A percentile compares a stretch with the other conserved stretches of the same genome.
Conservation (phyloP, 805 yeast genomes). For the Candida parachauliodes region DNA sequence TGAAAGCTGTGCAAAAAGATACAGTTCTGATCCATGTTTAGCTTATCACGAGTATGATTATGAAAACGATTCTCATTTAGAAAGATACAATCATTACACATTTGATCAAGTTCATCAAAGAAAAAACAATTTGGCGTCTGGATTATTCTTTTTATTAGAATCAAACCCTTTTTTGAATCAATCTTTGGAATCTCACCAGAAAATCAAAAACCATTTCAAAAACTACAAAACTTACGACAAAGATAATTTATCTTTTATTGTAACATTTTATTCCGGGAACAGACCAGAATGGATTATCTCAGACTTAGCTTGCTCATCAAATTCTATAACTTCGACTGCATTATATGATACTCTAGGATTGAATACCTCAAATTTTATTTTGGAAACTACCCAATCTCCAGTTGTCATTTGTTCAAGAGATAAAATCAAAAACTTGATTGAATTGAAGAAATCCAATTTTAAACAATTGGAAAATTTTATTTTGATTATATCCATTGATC, state of each 20-base stretch:
- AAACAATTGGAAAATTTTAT: slow-evolving; percentile 26
- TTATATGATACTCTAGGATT: slow-evolving; percentile 43
- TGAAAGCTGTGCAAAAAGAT: slow-evolving; percentile 19
- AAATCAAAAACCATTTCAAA: slow-evolving; percentile 24
- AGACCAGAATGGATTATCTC: slow-evolving; percentile 70
- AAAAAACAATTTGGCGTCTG: slow-evolving; percentile 52
- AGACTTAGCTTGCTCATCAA: slow-evolving; percentile 65
- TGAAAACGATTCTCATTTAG: slow-evolving; percentile 23
- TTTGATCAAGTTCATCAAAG: slow-evolving; percentile 41
- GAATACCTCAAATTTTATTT: slow-evolving; percentile 58
- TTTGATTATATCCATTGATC: slow-evolving; percentile 35
- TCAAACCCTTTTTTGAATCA: slow-evolving; percentile 19
- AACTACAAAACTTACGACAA: slow-evolving; percentile 25
- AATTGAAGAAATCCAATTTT: slow-evolving; percentile 23
- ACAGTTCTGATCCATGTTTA: slow-evolving; percentile 30
- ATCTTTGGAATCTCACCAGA: slow-evolving; percentile 23
- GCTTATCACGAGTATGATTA: slow-evolving; percentile 35
- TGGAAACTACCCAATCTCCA: slow-evolving; percentile 60
- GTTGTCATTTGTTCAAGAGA: slow-evolving; percentile 34
- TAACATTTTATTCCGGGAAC: slow-evolving; percentile 56
- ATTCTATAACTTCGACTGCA: slow-evolving; percentile 28
- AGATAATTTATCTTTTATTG: slow-evolving; percentile 36
- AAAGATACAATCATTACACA: slow-evolving; percentile 40
- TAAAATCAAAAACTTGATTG: slow-evolving; percentile 24
- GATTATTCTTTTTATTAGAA: slow-evolving; percentile 35